Base-by-base conservation (phyloP, 129 eudicot species). In the Tagetes patula region DNA sequence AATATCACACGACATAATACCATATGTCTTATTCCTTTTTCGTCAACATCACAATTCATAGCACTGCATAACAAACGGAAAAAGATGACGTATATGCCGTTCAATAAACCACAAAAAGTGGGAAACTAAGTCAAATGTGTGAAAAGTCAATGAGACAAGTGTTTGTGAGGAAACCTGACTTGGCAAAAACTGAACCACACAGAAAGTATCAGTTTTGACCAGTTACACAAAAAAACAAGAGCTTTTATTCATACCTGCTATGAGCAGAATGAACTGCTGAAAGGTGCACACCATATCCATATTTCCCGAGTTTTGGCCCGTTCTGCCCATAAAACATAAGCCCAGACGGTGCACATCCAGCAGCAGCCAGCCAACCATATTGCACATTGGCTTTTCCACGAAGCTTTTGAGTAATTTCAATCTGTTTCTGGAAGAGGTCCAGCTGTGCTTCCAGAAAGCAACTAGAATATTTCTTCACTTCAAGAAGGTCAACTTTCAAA, bases 1-100 rank as follows among this genome's bases (percentile, higher is more conserved):
- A 91, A 71, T 43, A 95, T 90, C 47, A 95, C 97, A 31, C 92
- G 99, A 49, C 97, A 95, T 46, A 95, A 81, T 6, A 86, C 79
- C 91, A 85, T 70, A 77, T 95, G 86, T n/a, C 80, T 84, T 55
- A 81, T 55, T 14, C 91, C 99, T 76, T 95, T 88, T 90, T 91
- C 97, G 87, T 95, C 99, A 91, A 85, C 86, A 88, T 90, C 96
- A 82, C 80, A 82, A 27, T 41, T 65, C 10, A 14, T 73, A 76
- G 83, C 88, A 83, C 99, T 95, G 90, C 67, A 34, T 41, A 62
- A n/a, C 43, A 52, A 58, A 39, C 31, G 53, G 14, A 53, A 40
- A 60, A 59, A 34, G 4, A n/a, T 30, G 64, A 38, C 14, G 7
- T 20, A 47, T 47, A 10, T 2, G 11, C 11, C 4, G 13, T 8